Percentiles rank a stretch among this genome's conserved stretches.
These are phyloP conservation scores for Alternaria sp. DNA, from an alignment of 2,329 filamentous ascomycete genomes.

Conservation along the genomic window DNA sequence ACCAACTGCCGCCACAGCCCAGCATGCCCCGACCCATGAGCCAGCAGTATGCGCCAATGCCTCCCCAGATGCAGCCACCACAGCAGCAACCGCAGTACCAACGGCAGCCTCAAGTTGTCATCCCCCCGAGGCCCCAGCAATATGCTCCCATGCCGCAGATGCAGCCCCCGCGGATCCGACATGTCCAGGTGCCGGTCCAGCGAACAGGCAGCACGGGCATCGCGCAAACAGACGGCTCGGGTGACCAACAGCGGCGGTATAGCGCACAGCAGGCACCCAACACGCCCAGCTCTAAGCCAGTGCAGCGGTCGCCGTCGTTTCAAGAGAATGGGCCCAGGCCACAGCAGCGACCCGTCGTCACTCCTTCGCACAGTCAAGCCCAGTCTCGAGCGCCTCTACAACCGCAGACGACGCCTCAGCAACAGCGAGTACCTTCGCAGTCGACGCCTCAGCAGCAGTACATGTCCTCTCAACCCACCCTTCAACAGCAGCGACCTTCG, in stretches of 20 bases:
- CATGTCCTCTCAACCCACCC: not conserved
- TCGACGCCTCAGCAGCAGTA: conserved; percentile 32
- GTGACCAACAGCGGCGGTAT: conserved; percentile 21
- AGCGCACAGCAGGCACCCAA: conserved; percentile 21
- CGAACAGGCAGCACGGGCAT: conserved; percentile 21
- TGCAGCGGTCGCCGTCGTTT: conserved; percentile 46
- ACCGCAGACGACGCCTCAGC: conserved; percentile 40
- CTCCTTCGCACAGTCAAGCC: conserved; percentile 25
- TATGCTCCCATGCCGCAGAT: conserved; percentile 34
- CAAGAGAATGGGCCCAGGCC: conserved; percentile 36
- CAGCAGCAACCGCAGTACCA: conserved; percentile 20
- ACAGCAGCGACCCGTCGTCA: conserved; percentile 39
- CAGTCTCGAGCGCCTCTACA: conserved; percentile 38
- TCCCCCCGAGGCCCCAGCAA: conserved; percentile 29
- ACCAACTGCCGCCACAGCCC: conserved; percentile 9
- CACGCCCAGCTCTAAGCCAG: conserved; percentile 46
- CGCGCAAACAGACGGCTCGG: conserved; percentile 21
- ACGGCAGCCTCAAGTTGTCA: conserved; percentile 37
- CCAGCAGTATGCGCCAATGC: conserved; percentile 34
- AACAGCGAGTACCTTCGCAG: conserved; percentile 25
- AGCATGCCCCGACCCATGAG: conserved; percentile 23
- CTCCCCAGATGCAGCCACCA: conserved; percentile 15
- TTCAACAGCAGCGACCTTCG: not conserved
- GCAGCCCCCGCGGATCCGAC: conserved; percentile 35
- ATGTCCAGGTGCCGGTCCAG: conserved; percentile 37